Percentiles rank a stretch among this genome's conserved stretches.
These are phyloP conservation scores for Oryza coarctata DNA, from an alignment of 176 grass and related monocot genomes.

Conservation along the genomic window DNA sequence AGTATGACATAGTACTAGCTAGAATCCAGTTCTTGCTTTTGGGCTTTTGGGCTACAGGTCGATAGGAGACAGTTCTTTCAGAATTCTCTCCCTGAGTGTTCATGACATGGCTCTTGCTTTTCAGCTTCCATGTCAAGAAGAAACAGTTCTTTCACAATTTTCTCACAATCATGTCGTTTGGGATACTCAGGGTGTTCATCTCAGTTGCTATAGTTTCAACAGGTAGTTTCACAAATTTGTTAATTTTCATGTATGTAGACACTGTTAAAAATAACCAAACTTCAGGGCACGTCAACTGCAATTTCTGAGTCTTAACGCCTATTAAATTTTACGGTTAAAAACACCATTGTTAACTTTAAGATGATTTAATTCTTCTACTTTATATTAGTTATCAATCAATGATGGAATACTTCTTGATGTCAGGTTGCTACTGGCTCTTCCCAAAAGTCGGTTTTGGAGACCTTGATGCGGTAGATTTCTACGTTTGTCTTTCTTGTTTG, in stretches of 20 bases:
- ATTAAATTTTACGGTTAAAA: background rate
- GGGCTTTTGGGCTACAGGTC: too few relatives aligned
- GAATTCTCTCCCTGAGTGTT: background rate
- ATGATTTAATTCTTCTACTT: background rate
- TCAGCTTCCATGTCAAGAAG: slow-evolving; percentile 94
- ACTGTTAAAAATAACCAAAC: background rate
- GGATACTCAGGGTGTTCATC: slow-evolving; percentile 78
- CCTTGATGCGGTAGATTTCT: slow-evolving; percentile 59
- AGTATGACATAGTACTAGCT: background rate
- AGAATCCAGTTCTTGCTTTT: background rate
- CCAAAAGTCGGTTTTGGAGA: slow-evolving; percentile 69
- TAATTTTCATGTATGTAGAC: background rate
- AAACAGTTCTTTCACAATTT: slow-evolving; percentile 97
- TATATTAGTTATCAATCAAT: background rate
- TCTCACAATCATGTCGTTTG: slow-evolving; percentile 91
- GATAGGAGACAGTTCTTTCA: too few relatives aligned
- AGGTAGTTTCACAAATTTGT: slow-evolving; percentile 28
- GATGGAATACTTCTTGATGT: background rate
- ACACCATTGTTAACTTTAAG: background rate
- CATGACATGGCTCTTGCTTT: background rate
- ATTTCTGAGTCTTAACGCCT: background rate
- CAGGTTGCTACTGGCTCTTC: slow-evolving; percentile 79
- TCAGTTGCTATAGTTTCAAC: slow-evolving; percentile 70
- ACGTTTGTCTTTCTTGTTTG: slow-evolving; percentile 32
- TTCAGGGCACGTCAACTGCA: background rate